Evolutionary conservation across 495 filamentous ascomycete genomes (phyloP).

Genomic region (Haplographium delicatum): DNA sequence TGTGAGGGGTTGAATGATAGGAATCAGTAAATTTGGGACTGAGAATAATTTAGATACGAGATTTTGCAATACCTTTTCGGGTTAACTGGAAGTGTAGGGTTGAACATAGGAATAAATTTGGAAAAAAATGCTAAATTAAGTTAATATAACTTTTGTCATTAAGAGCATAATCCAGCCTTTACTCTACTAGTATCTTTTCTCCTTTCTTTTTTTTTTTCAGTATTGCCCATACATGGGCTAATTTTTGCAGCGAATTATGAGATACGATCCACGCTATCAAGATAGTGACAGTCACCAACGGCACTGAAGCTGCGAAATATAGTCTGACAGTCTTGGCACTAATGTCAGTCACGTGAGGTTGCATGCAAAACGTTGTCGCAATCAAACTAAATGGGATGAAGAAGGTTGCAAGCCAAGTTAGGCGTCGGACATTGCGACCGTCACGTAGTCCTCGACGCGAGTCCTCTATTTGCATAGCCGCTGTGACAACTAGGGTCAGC

Average conservation of each 20-base stretch:
- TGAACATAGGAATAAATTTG: too few relatives aligned
- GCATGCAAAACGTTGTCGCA: conserved; percentile 33
- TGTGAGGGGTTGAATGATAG: too few relatives aligned
- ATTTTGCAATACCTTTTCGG: too few relatives aligned
- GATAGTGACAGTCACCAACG: conserved; percentile 1
- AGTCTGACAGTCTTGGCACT: not conserved
- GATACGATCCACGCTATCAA: not conserved
- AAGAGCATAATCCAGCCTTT: not conserved
- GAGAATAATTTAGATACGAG: too few relatives aligned
- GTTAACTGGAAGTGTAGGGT: too few relatives aligned
- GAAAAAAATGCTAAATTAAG: too few relatives aligned
- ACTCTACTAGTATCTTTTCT: not conserved
- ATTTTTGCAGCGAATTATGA: not conserved
- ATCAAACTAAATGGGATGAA: conserved; percentile 40
- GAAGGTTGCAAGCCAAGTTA: conserved; percentile 39
- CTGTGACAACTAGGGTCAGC: conserved; percentile 29
- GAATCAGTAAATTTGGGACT: too few relatives aligned
- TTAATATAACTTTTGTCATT: not conserved
- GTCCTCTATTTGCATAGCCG: conserved; percentile 31
- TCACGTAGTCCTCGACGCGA: conserved; percentile 28
- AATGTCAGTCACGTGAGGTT: conserved; percentile 17
- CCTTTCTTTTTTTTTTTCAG: not conserved
- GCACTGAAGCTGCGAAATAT: conserved; percentile 11
- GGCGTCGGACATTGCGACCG: conserved; percentile 29
- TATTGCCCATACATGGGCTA: not conserved